phyloP scores from a whole-genome alignment of 495 filamentous ascomycete species.

The Aspergillus olivimuriae region DNA sequence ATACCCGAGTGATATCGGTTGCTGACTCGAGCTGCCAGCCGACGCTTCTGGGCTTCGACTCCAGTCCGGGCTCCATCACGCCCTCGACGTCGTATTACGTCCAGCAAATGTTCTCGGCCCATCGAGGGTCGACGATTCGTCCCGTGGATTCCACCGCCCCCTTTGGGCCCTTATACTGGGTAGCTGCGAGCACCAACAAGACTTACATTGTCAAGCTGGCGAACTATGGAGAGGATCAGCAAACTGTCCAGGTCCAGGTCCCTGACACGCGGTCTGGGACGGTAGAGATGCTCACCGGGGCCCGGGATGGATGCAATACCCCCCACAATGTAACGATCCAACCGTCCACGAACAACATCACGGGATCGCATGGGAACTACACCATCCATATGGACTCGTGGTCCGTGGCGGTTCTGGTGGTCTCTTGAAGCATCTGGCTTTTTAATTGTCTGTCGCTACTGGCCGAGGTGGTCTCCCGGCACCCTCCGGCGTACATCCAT shows the following conservation, averaged over 20 bases:
- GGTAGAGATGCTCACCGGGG: conserved; percentile 23
- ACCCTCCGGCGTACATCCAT: not conserved
- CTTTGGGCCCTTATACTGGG: conserved; percentile 55
- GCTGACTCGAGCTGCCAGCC: conserved; percentile 14
- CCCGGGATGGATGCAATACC: conserved; percentile 14
- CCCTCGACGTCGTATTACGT: conserved; percentile 29
- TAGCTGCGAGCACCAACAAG: conserved; percentile 37
- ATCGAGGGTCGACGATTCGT: conserved; percentile 50
- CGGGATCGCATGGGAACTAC: conserved; percentile 14
- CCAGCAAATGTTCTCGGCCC: conserved; percentile 44
- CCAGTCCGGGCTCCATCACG: conserved; percentile 39
- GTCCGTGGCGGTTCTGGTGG: conserved; percentile 25
- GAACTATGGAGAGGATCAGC: conserved; percentile 19
- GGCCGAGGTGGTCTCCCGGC: not conserved
- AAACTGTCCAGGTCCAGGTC: conserved; percentile 21
- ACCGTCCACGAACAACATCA: conserved; percentile 10
- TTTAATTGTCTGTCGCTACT: no score
- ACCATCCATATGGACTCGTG: conserved; percentile 21
- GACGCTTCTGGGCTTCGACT: conserved; percentile 35
- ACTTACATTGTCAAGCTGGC: conserved; percentile 31
- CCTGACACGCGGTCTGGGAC: conserved; percentile 18
- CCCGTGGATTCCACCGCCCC: conserved; percentile 32
- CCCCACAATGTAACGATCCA: conserved; percentile 17
- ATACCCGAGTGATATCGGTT: not conserved
- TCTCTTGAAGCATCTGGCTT: conserved; percentile 5